phyloP scores from a whole-genome alignment of 139 green algal species.

The Auxenochlorella pyrenoidosa region DNA sequence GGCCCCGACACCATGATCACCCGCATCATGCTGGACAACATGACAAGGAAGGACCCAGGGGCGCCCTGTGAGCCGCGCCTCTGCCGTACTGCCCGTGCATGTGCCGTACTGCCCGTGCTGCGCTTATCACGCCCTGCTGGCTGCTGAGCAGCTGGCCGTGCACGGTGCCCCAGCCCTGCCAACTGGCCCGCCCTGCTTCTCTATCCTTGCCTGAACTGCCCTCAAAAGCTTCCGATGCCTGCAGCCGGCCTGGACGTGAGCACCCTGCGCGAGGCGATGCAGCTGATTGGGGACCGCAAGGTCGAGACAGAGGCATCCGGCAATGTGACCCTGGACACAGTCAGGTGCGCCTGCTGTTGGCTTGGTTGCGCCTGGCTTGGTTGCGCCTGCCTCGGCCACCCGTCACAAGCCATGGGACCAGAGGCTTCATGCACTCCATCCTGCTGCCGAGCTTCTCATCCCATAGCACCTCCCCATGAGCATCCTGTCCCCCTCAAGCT shows the following conservation, averaged over 20 bases:
- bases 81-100: no score
- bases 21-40: slow-evolving; percentile 99
- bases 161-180: no score
- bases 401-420: no score
- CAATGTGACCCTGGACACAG: slow-evolving; percentile 93
- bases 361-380: neutral
- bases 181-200: no score
- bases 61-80: slow-evolving; percentile 24
- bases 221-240: neutral
- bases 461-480: no score
- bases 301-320: slow-evolving; percentile 95
- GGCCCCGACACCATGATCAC: slow-evolving; percentile 51
- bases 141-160: no score
- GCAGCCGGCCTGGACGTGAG: slow-evolving; percentile 84
- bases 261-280: slow-evolving; percentile 72
- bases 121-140: no score
- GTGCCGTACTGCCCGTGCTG: no score
- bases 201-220: no score
- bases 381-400: no score
- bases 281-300: slow-evolving; percentile 48
- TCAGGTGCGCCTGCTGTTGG: slow-evolving; percentile 45
- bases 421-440: no score
- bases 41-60: slow-evolving; percentile 68
- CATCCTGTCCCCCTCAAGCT: neutral
- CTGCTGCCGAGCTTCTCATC: no score